phyloP scores from a whole-genome alignment of 352 stramenopile genomes.

The Phytopythium sindhum region DNA sequence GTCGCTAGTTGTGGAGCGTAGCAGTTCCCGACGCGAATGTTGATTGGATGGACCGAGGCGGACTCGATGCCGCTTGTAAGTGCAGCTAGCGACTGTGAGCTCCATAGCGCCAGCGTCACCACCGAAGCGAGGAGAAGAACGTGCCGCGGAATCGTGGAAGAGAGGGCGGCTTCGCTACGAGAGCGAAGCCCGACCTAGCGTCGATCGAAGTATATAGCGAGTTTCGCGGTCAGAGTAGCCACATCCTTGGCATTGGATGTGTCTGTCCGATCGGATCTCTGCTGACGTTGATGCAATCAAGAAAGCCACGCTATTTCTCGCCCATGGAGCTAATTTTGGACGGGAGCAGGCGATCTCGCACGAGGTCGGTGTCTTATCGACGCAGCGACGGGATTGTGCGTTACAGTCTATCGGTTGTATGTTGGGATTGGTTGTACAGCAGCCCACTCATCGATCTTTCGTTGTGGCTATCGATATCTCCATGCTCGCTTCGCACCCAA shows the following conservation, averaged over 20 bases:
- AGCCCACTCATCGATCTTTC: no score
- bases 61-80: neutral
- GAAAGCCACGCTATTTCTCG: neutral
- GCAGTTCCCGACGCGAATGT: neutral
- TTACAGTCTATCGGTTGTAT: no score
- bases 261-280: no score
- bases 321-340: no score
- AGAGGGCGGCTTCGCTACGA: neutral
- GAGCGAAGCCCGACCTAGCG: neutral
- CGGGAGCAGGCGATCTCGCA: no score
- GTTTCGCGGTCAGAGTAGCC: neutral
- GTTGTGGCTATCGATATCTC: no score
- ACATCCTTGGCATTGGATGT: neutral
- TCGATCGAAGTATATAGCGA: neutral
- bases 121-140: neutral
- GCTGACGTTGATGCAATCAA: neutral
- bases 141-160: neutral
- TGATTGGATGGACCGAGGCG: neutral
- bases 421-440: no score
- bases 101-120: neutral
- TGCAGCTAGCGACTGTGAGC: neutral
- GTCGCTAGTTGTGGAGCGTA: neutral
- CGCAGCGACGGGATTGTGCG: neutral
- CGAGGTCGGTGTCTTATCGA: no score
- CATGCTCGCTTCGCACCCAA: no score